phyloP scores from a whole-genome alignment of 2,329 filamentous ascomycete species.

The Arthrocladium fulminans region DNA sequence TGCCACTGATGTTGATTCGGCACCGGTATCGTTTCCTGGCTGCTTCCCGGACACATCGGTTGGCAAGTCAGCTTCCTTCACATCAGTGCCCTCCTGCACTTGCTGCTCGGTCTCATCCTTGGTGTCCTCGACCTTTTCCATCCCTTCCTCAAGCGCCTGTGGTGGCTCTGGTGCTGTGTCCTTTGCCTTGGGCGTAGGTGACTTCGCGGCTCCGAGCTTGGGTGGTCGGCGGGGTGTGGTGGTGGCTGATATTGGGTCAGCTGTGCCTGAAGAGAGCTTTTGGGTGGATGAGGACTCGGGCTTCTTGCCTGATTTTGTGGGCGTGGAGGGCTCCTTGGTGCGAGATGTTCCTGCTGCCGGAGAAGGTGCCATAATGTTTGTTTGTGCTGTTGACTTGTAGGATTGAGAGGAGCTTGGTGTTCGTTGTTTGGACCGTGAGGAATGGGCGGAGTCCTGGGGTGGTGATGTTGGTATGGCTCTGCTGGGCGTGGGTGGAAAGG shows the following conservation, averaged over 20 bases:
- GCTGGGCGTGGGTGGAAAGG: constrained; percentile 13
- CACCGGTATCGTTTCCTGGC: constrained; percentile 21
- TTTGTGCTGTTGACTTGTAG: constrained; percentile 17
- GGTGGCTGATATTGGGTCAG: constrained; percentile 7
- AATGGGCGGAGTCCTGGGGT: not conserved
- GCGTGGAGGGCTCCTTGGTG: constrained; percentile 21
- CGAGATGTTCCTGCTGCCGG: constrained; percentile 18
- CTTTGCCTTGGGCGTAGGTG: constrained; percentile 20
- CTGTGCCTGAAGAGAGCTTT: constrained; percentile 21
- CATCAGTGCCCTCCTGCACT: constrained; percentile 32
- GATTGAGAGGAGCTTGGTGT: constrained; percentile 15
- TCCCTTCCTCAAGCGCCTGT: constrained; percentile 14
- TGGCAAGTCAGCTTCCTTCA: constrained; percentile 22
- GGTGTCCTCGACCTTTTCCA: constrained; percentile 12
- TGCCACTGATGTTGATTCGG: constrained; percentile 17
- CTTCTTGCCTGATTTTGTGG: constrained; percentile 24
- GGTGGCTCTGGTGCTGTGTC: constrained; percentile 13
- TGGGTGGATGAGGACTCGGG: constrained; percentile 22
- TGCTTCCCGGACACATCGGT: constrained; percentile 17
- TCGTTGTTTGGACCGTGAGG: not conserved
- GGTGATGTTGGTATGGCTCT: constrained; percentile 2
- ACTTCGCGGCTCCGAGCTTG: constrained; percentile 21
- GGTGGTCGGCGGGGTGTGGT: constrained; percentile 19
- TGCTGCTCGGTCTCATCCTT: constrained; percentile 29
- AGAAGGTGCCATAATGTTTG: constrained; percentile 22